Evolutionary conservation across 2,329 filamentous ascomycete genomes (phyloP).

Genomic region (Aspergillus pseudoglaucus): DNA sequence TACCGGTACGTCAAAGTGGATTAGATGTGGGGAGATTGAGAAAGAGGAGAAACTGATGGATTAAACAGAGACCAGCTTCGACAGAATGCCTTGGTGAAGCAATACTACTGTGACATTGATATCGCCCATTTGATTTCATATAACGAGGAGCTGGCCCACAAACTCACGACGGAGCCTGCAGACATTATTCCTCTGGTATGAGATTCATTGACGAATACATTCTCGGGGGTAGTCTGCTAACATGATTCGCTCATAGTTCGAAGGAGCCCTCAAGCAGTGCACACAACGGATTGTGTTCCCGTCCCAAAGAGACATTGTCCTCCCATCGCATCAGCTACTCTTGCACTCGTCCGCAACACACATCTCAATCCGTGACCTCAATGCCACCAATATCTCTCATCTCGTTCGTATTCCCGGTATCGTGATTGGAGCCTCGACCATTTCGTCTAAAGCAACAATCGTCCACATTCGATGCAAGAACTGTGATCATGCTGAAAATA

Average conservation of each 20-base stretch:
- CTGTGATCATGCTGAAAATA: constrained; percentile 64
- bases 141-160: constrained; percentile 89
- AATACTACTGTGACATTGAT: constrained; percentile 94
- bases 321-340: constrained; percentile 90
- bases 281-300: constrained; percentile 92
- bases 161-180: constrained; percentile 78
- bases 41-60: constrained; percentile 2
- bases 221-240: not conserved
- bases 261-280: constrained; percentile 80
- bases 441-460: constrained; percentile 89
- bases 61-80: constrained; percentile 75
- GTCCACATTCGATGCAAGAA: constrained; percentile 83
- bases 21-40: not conserved
- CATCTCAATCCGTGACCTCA: constrained; percentile 88
- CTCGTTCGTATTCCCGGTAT: constrained; percentile 97
- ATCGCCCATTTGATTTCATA: constrained; percentile 93
- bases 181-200: constrained; percentile 86
- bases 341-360: constrained; percentile 87
- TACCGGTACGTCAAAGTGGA: constrained; percentile 60
- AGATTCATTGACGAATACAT: constrained; percentile 1
- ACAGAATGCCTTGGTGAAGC: constrained; percentile 89
- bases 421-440: constrained; percentile 91
- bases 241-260: constrained; percentile 57
- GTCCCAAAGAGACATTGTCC: constrained; percentile 56
- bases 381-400: constrained; percentile 84